Conservation (phyloP, 148 eudicot genomes). For the Rhododendron ferrugineum region DNA sequence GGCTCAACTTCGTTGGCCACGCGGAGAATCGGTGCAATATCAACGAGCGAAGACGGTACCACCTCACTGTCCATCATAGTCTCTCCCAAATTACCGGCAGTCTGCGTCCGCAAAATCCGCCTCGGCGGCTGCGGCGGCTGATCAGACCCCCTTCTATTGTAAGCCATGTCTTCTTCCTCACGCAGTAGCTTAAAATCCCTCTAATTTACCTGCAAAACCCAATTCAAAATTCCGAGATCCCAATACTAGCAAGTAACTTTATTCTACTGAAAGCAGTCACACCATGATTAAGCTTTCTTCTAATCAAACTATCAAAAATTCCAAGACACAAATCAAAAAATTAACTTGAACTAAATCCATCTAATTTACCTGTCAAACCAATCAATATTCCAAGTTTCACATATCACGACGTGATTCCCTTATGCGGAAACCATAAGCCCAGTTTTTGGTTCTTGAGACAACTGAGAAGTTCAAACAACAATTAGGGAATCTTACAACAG, state of each 20-base stretch:
- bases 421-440: neutral
- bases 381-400: neutral
- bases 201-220: constrained; percentile 15
- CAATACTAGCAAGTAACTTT: neutral
- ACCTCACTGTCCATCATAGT: constrained; percentile 65
- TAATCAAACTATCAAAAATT: constrained; percentile 13
- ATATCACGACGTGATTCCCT: neutral
- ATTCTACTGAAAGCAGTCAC: neutral
- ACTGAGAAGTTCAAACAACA: neutral
- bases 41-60: constrained; percentile 61
- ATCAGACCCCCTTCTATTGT: constrained; percentile 42
- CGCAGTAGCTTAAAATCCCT: constrained; percentile 8
- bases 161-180: constrained; percentile 30
- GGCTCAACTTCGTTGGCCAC: constrained; percentile 68
- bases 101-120: constrained; percentile 51
- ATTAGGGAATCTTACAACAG: neutral
- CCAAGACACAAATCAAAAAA: neutral
- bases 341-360: neutral
- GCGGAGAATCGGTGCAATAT: constrained; percentile 69
- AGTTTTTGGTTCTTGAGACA: neutral
- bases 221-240: neutral
- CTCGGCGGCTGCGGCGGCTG: constrained; percentile 33
- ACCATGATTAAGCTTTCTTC: constrained; percentile 2
- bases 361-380: neutral
- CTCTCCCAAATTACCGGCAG: constrained; percentile 56